phyloP scores from a whole-genome alignment of 345 rosid genomes.

The Sisymbrium irio region DNA sequence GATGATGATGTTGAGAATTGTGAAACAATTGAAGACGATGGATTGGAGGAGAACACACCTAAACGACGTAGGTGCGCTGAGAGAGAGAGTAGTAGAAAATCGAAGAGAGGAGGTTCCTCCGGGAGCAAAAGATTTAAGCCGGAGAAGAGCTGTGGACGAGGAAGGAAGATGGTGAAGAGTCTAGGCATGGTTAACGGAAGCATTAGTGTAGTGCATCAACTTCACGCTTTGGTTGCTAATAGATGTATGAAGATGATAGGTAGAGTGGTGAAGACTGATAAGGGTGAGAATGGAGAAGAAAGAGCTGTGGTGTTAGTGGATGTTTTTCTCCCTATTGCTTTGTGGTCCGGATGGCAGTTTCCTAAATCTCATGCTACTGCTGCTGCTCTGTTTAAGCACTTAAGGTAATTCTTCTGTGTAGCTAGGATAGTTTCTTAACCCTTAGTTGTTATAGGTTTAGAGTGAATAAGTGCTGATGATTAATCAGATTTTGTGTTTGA shows the following conservation, averaged over 20 bases:
- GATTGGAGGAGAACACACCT: conserved; percentile 14
- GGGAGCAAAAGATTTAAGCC: conserved; percentile 12
- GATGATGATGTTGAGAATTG: conserved; percentile 12
- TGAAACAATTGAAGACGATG: background rate
- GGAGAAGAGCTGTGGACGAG: conserved; percentile 15
- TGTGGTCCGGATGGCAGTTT: conserved; percentile 90
- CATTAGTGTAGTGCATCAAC: conserved; percentile 64
- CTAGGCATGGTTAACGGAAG: conserved; percentile 82
- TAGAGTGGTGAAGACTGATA: conserved; percentile 45
- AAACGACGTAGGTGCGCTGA: conserved; percentile 14
- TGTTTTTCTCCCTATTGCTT: conserved; percentile 56
- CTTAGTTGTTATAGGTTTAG: conserved; percentile 18
- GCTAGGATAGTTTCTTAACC: background rate
- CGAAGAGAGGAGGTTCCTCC: conserved; percentile 11
- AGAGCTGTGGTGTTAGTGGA: conserved; percentile 74
- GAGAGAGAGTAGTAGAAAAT: background rate
- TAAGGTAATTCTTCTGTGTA: conserved; percentile 49
- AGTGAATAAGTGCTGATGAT: background rate
- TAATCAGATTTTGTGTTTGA: background rate
- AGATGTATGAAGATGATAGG: conserved; percentile 56
- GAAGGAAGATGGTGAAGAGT: conserved; percentile 43
- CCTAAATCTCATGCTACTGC: conserved; percentile 59
- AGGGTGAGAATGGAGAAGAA: conserved; percentile 36
- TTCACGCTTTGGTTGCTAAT: conserved; percentile 52
- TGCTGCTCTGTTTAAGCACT: conserved; percentile 63